phyloP scores from a whole-genome alignment of 179 eudicot species.

The Heliamphora pulchella region DNA sequence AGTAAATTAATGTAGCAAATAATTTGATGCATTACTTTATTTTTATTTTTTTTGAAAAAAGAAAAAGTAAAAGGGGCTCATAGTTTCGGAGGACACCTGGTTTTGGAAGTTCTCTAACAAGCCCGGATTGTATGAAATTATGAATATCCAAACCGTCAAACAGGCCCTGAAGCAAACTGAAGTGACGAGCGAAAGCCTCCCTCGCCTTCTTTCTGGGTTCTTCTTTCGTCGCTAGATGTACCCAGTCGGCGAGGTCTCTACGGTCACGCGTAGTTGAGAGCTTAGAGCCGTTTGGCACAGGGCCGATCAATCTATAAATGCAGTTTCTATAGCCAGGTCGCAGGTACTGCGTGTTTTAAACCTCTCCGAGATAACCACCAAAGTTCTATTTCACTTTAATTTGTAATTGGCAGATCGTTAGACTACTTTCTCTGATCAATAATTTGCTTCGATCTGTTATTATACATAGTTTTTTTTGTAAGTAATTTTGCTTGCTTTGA shows the following conservation, averaged over 20 bases:
- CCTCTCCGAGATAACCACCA: not conserved
- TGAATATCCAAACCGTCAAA: not conserved
- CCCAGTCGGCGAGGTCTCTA: not conserved
- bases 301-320: slow-evolving; percentile 15
- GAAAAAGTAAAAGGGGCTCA: no score
- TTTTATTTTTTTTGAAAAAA: no score
- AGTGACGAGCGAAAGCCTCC: not conserved
- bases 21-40: no score
- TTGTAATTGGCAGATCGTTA: not conserved
- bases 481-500: not conserved
- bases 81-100: no score
- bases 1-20: no score
- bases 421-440: not conserved
- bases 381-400: not conserved
- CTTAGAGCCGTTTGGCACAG: not conserved
- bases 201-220: not conserved
- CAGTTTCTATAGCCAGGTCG: slow-evolving; percentile 7
- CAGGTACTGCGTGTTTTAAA: not conserved
- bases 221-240: not conserved
- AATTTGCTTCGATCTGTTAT: no score
- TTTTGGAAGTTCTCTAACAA: not conserved
- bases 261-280: not conserved
- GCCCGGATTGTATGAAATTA: not conserved
- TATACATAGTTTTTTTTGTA: no score
- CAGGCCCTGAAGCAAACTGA: not conserved